These are phyloP conservation scores for Xylona heveae DNA, from an alignment of 495 filamentous ascomycete species.

Conservation along the genomic window DNA sequence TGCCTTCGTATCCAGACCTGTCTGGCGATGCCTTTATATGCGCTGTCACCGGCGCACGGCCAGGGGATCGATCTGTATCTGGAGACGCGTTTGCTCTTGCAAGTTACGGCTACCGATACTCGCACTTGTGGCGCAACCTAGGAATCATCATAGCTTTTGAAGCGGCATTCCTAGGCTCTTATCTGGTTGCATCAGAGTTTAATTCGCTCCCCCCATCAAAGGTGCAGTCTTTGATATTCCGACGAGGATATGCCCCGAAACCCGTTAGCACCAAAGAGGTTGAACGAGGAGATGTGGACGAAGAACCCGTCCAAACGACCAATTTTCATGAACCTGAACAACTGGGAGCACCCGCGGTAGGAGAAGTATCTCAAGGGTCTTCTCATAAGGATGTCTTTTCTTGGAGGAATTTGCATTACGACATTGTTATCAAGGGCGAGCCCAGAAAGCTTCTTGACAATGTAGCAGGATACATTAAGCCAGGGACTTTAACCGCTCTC, in stretches of 20 bases:
- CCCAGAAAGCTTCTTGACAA: slow-evolving; percentile 35
- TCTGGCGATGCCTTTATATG: slow-evolving; percentile 5
- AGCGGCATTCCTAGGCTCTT: slow-evolving; percentile 32
- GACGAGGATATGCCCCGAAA: slow-evolving; percentile 19
- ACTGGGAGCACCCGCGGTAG: slow-evolving; percentile 15
- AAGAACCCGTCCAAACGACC: slow-evolving; percentile 16
- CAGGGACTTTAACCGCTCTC: slow-evolving; percentile 47
- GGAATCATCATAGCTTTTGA: slow-evolving; percentile 48
- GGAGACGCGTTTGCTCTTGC: slow-evolving; percentile 29
- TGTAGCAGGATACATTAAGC: slow-evolving; percentile 48
- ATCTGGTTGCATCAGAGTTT: slow-evolving; percentile 23
- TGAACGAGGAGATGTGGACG: slow-evolving; percentile 25
- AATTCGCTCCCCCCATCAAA: slow-evolving; percentile 27
- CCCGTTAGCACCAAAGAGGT: slow-evolving; percentile 11
- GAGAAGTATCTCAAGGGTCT: slow-evolving; percentile 7
- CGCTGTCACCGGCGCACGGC: slow-evolving; percentile 28
- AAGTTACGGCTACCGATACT: slow-evolving; percentile 31
- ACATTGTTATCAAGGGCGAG: slow-evolving; percentile 38
- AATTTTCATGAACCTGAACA: not conserved
- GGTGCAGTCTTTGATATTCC: slow-evolving; percentile 31
- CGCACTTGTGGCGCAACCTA: slow-evolving; percentile 49
- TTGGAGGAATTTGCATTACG: slow-evolving; percentile 61
- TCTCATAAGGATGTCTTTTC: slow-evolving; percentile 36
- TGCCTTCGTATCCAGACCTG: not conserved
- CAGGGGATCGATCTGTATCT: slow-evolving; percentile 22